Percentiles rank a stretch among this genome's conserved stretches.
These are phyloP conservation scores for apple (Malus domestica) DNA, from an alignment of 306 rosid genomes.

Conservation along the genomic window DNA sequence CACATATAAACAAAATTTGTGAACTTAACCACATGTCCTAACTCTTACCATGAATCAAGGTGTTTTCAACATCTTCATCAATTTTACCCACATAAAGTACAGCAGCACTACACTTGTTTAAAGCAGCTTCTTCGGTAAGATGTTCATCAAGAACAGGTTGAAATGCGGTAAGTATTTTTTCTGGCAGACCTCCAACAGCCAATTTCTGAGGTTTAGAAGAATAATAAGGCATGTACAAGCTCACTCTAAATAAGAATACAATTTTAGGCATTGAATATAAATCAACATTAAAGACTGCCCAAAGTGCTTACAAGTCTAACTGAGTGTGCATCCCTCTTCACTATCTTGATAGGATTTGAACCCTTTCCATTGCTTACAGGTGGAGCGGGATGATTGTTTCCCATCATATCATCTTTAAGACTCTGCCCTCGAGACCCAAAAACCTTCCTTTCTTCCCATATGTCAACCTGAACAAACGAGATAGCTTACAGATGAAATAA, in stretches of 20 bases:
- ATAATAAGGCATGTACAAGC: constrained; percentile 20
- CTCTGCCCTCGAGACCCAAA: constrained; percentile 92
- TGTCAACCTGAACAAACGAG: constrained; percentile 52
- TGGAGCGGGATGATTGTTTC: constrained; percentile 49
- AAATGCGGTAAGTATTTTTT: constrained; percentile 74
- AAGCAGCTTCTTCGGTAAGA: constrained; percentile 59
- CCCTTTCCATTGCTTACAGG: constrained; percentile 64
- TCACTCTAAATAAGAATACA: constrained; percentile 16
- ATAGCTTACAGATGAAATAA: neutral
- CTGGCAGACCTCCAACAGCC: constrained; percentile 80
- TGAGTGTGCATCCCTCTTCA: constrained; percentile 83
- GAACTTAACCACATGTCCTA: constrained; percentile 8
- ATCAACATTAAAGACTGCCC: constrained; percentile 13
- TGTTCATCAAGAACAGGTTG: constrained; percentile 80
- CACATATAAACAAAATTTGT: neutral
- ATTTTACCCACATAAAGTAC: constrained; percentile 40
- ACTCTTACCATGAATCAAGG: constrained; percentile 62
- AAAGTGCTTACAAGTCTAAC: constrained; percentile 75
- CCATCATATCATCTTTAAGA: constrained; percentile 83
- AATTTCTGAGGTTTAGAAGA: constrained; percentile 60
- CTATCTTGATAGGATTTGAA: constrained; percentile 72
- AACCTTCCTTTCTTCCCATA: constrained; percentile 97
- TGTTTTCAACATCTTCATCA: constrained; percentile 55
- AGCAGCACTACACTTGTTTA: constrained; percentile 52
- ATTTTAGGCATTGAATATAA: constrained; percentile 13